Percentiles rank a stretch among this genome's conserved stretches.
These are phyloP conservation scores for Thozetella sp. DNA, from an alignment of 495 filamentous ascomycete genomes.

Conservation along the genomic window DNA sequence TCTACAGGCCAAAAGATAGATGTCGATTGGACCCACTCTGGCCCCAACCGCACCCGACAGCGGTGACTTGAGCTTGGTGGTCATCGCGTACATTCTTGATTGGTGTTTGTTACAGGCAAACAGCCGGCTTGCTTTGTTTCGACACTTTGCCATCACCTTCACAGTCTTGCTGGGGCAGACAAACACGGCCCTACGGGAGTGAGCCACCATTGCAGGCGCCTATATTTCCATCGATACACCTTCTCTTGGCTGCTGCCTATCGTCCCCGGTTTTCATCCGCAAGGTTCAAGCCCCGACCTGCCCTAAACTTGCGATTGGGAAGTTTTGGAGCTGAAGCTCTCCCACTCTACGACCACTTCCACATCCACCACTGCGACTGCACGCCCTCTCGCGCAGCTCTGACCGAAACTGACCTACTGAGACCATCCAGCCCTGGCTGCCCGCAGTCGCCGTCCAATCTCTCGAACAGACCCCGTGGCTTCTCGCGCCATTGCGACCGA, in stretches of 20 bases:
- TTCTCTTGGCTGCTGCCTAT: background rate
- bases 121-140: no score
- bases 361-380: no score
- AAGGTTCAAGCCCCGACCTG: background rate
- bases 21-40: no score
- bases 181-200: background rate
- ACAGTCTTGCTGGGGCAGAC: background rate
- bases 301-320: background rate
- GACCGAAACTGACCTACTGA: background rate
- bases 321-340: background rate
- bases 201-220: background rate
- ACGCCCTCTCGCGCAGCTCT: background rate
- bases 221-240: background rate
- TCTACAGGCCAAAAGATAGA: no score
- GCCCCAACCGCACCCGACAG: no score
- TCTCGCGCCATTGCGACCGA: background rate
- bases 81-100: no score
- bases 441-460: background rate
- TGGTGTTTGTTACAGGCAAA: no score
- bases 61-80: no score
- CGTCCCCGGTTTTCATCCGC: background rate
- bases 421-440: background rate
- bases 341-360: no score
- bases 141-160: background rate
- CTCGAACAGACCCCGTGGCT: background rate